Evolutionary conservation across 495 filamentous ascomycete species (phyloP).

Genomic region (Rostrohypoxylon terebratum): DNA sequence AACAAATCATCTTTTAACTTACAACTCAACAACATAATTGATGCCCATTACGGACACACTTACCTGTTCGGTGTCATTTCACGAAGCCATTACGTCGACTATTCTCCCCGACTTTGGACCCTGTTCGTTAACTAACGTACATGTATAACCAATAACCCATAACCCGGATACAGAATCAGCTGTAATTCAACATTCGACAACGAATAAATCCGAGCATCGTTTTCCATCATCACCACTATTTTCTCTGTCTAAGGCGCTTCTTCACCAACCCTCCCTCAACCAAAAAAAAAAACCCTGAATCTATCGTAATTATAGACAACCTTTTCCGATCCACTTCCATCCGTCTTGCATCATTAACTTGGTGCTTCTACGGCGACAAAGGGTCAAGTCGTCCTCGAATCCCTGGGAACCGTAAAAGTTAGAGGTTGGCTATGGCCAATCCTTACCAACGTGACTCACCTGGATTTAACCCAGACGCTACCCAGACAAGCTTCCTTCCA

Average conservation of each 20-base stretch:
- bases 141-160: neutral
- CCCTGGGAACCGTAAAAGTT: slow-evolving; percentile 1
- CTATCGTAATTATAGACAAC: neutral
- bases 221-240: slow-evolving; percentile 2
- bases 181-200: neutral
- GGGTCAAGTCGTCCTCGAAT: slow-evolving; percentile 16
- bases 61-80: neutral
- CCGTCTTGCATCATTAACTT: slow-evolving; percentile 20
- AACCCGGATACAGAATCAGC: slow-evolving; percentile 19
- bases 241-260: neutral
- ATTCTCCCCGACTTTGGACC: neutral
- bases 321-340: neutral
- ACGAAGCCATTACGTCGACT: slow-evolving; percentile 6
- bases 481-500: slow-evolving; percentile 47
- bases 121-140: slow-evolving; percentile 15
- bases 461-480: slow-evolving; percentile 48
- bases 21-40: slow-evolving; percentile 33
- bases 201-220: slow-evolving; percentile 24
- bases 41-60: slow-evolving; percentile 31
- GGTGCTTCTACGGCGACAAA: slow-evolving; percentile 19
- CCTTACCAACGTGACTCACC: slow-evolving; percentile 46
- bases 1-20: slow-evolving; percentile 49
- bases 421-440: slow-evolving; percentile 47
- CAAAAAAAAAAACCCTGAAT: neutral
- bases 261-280: slow-evolving; percentile 5